Percentiles rank a stretch among this genome's conserved stretches.
Evolutionary conservation across 805 yeast species (phyloP).

Genomic region (Hanseniaspora taiwanica): DNA sequence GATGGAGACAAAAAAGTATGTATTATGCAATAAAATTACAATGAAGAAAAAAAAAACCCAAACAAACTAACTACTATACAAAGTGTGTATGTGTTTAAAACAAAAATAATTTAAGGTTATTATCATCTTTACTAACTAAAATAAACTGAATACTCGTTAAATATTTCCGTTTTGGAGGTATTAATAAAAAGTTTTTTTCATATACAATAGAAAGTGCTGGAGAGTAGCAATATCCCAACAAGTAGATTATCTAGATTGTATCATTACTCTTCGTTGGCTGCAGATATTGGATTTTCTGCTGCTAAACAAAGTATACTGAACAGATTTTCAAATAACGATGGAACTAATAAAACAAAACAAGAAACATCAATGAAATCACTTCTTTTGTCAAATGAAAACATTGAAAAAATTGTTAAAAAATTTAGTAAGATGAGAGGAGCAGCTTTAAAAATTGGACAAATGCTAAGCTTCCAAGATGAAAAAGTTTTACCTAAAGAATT

Average conservation of each 20-base stretch:
- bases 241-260: slow-evolving; percentile 78
- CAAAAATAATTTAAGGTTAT: no score
- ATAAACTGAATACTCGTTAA: neutral
- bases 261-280: slow-evolving; percentile 88
- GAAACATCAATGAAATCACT: slow-evolving; percentile 47
- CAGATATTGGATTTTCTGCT: slow-evolving; percentile 82
- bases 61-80: no score
- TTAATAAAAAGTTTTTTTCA: neutral
- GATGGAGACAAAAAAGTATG: slow-evolving; percentile 4
- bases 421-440: slow-evolving; percentile 97
- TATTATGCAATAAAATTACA: neutral
- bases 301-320: no score
- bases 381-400: slow-evolving; percentile 66
- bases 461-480: slow-evolving; percentile 89
- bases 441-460: slow-evolving; percentile 92
- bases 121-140: slow-evolving; percentile 1
- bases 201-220: slow-evolving; percentile 5
- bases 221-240: slow-evolving; percentile 61
- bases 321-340: no score
- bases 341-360: no score
- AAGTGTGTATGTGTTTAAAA: no score
- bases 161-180: no score
- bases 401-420: slow-evolving; percentile 78
- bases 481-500: slow-evolving; percentile 74
- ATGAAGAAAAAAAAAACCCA: no score